Evolutionary conservation across 345 rosid species (phyloP).

Genomic region (Eucalyptus cladocalyx): DNA sequence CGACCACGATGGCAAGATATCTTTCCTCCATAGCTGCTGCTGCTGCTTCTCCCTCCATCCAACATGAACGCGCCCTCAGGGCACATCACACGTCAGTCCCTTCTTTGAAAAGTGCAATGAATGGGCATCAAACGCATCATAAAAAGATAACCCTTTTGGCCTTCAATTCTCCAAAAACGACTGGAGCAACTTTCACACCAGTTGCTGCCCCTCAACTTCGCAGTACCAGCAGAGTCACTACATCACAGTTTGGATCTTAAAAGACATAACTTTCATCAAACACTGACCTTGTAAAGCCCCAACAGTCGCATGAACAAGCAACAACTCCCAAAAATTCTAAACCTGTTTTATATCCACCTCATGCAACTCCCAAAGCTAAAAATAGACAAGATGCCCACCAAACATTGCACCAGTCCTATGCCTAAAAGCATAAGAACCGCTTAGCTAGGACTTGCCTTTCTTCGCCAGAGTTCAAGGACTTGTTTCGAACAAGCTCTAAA

Average conservation of each 20-base stretch:
- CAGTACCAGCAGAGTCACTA: background rate
- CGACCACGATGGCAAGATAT: background rate
- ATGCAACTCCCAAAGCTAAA: background rate
- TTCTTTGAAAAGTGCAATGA: background rate
- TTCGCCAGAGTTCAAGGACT: background rate
- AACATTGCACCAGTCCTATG: background rate
- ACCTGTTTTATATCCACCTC: background rate
- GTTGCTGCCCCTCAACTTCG: background rate
- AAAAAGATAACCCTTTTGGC: background rate
- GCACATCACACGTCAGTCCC: background rate
- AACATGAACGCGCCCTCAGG: background rate
- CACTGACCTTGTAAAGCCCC: background rate
- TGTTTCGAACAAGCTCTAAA: background rate
- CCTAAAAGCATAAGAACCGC: background rate
- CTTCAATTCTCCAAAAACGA: background rate
- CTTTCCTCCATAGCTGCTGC: background rate
- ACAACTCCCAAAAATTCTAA: background rate
- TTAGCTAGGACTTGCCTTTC: background rate
- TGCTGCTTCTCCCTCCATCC: background rate
- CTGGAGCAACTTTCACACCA: background rate
- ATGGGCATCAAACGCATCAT: background rate
- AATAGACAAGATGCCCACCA: background rate
- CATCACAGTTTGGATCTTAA: background rate
- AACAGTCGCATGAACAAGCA: background rate
- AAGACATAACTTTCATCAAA: background rate